Evolutionary conservation across 1,139 yeast species (phyloP).

Genomic region (Yamadazyma mexicana): DNA sequence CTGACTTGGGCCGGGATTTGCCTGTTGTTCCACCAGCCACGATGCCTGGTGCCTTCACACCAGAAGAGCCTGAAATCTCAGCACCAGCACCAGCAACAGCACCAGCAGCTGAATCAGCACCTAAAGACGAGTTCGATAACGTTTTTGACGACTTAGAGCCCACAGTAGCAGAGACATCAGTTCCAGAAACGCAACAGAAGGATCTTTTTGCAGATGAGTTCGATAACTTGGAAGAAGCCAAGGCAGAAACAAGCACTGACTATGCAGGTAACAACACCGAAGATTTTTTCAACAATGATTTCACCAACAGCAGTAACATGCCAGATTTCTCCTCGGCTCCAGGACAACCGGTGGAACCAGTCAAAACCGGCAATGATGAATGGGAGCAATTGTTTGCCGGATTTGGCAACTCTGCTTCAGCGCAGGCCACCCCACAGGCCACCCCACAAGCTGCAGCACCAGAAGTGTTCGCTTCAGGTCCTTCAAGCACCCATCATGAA

Average conservation of each 20-base stretch:
- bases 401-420: conserved; percentile 60
- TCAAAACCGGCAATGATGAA: conserved; percentile 56
- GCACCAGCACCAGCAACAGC: too few species aligned
- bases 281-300: conserved; percentile 36
- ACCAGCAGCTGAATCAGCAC: not conserved
- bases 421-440: conserved; percentile 13
- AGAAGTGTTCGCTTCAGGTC: conserved; percentile 2
- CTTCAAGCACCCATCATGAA: conserved; percentile 3
- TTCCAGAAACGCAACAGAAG: conserved; percentile 15
- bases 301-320: conserved; percentile 36
- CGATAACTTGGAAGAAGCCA: conserved; percentile 44
- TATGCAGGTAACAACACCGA: conserved; percentile 23
- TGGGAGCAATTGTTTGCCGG: conserved; percentile 96
- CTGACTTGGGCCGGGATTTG: conserved; percentile 6
- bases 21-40: not conserved
- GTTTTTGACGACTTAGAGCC: conserved; percentile 44
- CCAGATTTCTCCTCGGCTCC: conserved; percentile 25
- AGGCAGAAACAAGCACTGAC: conserved; percentile 24
- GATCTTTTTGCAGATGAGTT: conserved; percentile 41
- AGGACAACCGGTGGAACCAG: conserved; percentile 8
- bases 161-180: conserved; percentile 28
- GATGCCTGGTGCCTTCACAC: conserved; percentile 5
- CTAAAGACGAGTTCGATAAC: conserved; percentile 31
- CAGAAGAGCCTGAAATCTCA: not conserved
- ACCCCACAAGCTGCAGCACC: conserved; percentile 6